These are phyloP conservation scores for Boletus semigastroideus DNA, from an alignment of 1,284 basidiomycete species.

Conservation along the genomic window DNA sequence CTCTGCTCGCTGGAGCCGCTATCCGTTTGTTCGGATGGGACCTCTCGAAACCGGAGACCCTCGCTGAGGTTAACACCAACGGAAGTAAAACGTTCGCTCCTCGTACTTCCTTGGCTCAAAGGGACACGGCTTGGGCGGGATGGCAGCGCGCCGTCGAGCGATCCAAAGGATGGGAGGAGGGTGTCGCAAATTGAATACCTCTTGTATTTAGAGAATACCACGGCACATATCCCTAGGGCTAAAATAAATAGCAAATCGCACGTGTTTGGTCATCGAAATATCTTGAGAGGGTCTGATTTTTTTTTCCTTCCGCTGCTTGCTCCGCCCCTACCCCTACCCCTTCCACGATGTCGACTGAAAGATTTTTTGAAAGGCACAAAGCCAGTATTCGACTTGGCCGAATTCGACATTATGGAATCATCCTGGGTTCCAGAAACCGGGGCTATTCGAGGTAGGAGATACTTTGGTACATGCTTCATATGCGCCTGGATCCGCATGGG, in stretches of 20 bases:
- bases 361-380: constrained; percentile 76
- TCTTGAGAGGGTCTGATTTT: constrained; percentile 75
- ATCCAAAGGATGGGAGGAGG: constrained; percentile 78
- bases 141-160: constrained; percentile 88
- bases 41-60: constrained; percentile 79
- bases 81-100: constrained; percentile 77
- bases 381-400: constrained; percentile 35
- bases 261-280: constrained; percentile 48
- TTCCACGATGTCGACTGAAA: constrained; percentile 46
- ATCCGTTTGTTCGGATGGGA: constrained; percentile 95
- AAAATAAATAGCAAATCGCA: too few species aligned
- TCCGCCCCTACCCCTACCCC: constrained; percentile 43
- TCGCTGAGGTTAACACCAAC: constrained; percentile 87
- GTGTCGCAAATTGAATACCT: constrained; percentile 40
- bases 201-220: background rate
- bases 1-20: constrained; percentile 91
- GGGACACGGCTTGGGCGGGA: constrained; percentile 64
- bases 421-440: constrained; percentile 41
- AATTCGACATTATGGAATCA: constrained; percentile 18
- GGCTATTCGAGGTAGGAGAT: constrained; percentile 84
- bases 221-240: background rate
- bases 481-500: constrained; percentile 87
- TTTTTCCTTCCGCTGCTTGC: constrained; percentile 47
- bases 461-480: constrained; percentile 95
- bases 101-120: constrained; percentile 49